Percentiles rank a stretch among this genome's conserved stretches.
phyloP scores from a whole-genome alignment of 2,329 filamentous ascomycete genomes.

The Cladosporium cucumerinum region DNA sequence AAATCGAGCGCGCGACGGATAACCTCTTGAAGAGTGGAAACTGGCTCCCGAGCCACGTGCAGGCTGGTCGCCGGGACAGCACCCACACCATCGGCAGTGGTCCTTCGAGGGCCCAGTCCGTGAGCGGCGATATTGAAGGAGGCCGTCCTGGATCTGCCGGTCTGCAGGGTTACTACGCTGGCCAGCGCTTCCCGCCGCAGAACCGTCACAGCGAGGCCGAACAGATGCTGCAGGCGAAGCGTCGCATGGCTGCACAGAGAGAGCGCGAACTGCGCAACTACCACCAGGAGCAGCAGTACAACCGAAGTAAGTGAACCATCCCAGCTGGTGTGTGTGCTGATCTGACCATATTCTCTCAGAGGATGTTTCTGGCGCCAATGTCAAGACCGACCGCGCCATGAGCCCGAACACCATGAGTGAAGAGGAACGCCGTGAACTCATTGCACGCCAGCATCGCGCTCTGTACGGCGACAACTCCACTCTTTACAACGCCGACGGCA shows the following conservation, averaged over 20 bases:
- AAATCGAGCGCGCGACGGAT: slow-evolving; percentile 93
- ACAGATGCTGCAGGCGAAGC: slow-evolving; percentile 98
- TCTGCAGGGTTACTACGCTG: slow-evolving; percentile 89
- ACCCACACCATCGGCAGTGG: background rate
- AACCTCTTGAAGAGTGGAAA: slow-evolving; percentile 97
- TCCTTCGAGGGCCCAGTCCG: slow-evolving; percentile 74
- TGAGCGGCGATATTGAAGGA: slow-evolving; percentile 73
- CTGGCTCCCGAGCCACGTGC: slow-evolving; percentile 57
- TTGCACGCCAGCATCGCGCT: slow-evolving; percentile 91
- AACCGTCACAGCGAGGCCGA: slow-evolving; percentile 86
- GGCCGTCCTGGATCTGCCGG: slow-evolving; percentile 71
- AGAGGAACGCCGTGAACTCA: slow-evolving; percentile 91
- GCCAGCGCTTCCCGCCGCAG: slow-evolving; percentile 78
- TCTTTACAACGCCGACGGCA: slow-evolving; percentile 71
- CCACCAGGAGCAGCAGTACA: slow-evolving; percentile 99
- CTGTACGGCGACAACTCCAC: slow-evolving; percentile 74
- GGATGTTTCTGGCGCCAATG: slow-evolving; percentile 26
- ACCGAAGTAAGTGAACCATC: slow-evolving; percentile 70
- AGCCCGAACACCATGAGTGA: slow-evolving; percentile 87
- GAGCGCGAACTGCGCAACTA: slow-evolving; percentile 99
- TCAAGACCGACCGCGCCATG: slow-evolving; percentile 81
- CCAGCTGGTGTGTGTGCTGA: background rate
- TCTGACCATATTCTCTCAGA: slow-evolving; percentile 8
- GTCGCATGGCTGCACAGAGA: slow-evolving; percentile 97
- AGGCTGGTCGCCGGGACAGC: slow-evolving; percentile 71